A percentile compares a stretch with the other conserved stretches of the same genome.
These are phyloP conservation scores for Ascoidea rubescens DNA, from an alignment of 805 yeast genomes.

Conservation along the genomic window DNA sequence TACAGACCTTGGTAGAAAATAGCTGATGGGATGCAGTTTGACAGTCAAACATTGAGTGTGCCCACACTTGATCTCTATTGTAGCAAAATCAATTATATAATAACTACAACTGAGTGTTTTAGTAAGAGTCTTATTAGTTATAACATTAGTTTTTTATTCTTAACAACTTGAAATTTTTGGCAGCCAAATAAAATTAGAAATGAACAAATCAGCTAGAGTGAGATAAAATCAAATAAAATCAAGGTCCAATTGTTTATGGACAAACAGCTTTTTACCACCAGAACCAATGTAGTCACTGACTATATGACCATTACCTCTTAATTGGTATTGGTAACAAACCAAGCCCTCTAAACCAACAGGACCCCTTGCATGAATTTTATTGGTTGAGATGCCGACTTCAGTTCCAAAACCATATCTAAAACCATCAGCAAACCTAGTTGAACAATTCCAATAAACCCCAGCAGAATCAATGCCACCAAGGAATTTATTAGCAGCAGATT, in stretches of 20 bases:
- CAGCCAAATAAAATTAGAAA: too few species aligned
- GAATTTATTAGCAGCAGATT: slow-evolving; percentile 59
- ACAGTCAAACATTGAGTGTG: too few species aligned
- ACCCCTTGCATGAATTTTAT: slow-evolving; percentile 95
- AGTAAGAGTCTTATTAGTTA: too few species aligned
- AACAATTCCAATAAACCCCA: slow-evolving; percentile 96
- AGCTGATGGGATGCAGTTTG: too few species aligned
- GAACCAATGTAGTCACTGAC: slow-evolving; percentile 89
- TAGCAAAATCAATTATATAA: too few species aligned
- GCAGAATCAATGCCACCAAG: slow-evolving; percentile 83
- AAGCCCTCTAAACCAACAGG: slow-evolving; percentile 97
- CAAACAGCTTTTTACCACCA: slow-evolving; percentile 71
- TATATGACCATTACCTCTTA: slow-evolving; percentile 86
- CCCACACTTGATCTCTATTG: too few species aligned
- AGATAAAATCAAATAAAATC: too few species aligned
- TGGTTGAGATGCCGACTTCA: slow-evolving; percentile 95
- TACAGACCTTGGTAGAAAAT: too few species aligned
- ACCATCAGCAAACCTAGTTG: slow-evolving; percentile 97
- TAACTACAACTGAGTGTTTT: too few species aligned
- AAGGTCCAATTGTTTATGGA: slow-evolving; percentile 32
- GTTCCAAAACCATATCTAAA: slow-evolving; percentile 98
- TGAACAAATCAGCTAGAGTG: too few species aligned
- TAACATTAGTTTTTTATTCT: too few species aligned
- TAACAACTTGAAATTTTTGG: too few species aligned
- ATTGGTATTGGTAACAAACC: slow-evolving; percentile 88